A percentile compares a stretch with the other conserved stretches of the same genome.
phyloP scores from a whole-genome alignment of 768 basidiomycete genomes.

The Rhodocollybia butyracea region DNA sequence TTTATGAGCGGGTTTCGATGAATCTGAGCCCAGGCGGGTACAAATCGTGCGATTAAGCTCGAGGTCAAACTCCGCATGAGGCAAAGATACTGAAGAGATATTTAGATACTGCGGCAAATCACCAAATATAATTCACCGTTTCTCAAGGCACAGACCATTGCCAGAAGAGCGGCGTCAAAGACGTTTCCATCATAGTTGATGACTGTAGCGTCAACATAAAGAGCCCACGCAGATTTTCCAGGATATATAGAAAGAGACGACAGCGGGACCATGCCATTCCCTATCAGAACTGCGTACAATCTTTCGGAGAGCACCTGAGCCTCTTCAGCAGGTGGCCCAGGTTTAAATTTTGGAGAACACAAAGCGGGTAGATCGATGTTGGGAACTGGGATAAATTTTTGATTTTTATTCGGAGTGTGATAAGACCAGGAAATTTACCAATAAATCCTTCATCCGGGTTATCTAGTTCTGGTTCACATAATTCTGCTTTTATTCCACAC shows the following conservation, averaged over 20 bases:
- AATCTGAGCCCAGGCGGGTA: conserved; percentile 26
- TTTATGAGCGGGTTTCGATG: conserved; percentile 22
- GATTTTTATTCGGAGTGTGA: not conserved
- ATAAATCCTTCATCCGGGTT: conserved; percentile 74
- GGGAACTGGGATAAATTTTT: conserved; percentile 57
- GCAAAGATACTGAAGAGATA: conserved; percentile 57
- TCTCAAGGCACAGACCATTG: conserved; percentile 81
- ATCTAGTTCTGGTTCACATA: conserved; percentile 86
- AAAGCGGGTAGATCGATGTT: conserved; percentile 93
- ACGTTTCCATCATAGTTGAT: conserved; percentile 98
- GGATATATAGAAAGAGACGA: conserved; percentile 75
- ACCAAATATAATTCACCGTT: conserved; percentile 58
- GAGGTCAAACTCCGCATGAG: conserved; percentile 67
- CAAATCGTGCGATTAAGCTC: conserved; percentile 64
- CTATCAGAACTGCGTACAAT: conserved; percentile 71
- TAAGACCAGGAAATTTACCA: conserved; percentile 47
- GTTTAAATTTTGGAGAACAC: conserved; percentile 91
- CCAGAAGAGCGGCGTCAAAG: conserved; percentile 86
- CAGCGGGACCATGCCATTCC: conserved; percentile 64
- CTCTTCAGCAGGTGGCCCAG: conserved; percentile 93
- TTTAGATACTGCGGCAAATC: not conserved
- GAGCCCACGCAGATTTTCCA: conserved; percentile 82
- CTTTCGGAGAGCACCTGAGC: conserved; percentile 88
- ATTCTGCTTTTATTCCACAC: conserved; percentile 94
- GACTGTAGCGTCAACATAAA: conserved; percentile 94